A percentile compares a stretch with the other conserved stretches of the same genome.
Conservation (phyloP, 2,329 filamentous ascomycete species). For the Cercospora zeina region DNA sequence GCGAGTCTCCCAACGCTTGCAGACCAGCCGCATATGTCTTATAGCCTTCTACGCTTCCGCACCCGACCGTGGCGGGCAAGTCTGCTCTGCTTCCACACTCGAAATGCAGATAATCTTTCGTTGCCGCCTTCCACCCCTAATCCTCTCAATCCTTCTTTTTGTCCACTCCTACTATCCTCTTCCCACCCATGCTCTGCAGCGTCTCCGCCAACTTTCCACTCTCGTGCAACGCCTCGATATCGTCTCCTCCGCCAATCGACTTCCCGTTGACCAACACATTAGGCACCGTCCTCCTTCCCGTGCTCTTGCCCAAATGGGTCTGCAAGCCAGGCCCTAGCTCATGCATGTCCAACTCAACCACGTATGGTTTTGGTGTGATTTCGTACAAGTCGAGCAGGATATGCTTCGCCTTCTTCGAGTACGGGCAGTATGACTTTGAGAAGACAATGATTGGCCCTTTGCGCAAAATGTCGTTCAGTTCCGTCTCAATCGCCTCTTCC, state of each 20-base stretch:
- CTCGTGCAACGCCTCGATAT: conserved; percentile 67
- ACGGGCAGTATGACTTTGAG: conserved; percentile 90
- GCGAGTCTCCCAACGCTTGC: no score
- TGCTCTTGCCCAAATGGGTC: conserved; percentile 67
- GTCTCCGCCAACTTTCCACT: conserved; percentile 67
- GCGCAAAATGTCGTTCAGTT: conserved; percentile 78
- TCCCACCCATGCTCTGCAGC: conserved; percentile 72
- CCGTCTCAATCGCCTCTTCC: conserved; percentile 65
- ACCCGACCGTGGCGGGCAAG: no score
- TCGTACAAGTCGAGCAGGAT: conserved; percentile 81
- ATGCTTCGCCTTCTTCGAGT: conserved; percentile 79
- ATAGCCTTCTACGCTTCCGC: no score
- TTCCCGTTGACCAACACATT: conserved; percentile 86
- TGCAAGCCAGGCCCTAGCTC: conserved; percentile 71
- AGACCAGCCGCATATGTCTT: no score
- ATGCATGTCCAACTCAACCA: conserved; percentile 88
- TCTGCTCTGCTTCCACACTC: background rate
- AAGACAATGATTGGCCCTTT: conserved; percentile 89
- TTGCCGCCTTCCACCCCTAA: background rate
- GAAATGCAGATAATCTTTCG: background rate
- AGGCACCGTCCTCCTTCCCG: conserved; percentile 81
- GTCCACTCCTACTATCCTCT: conserved; percentile 53
- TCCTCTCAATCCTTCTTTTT: conserved; percentile 17
- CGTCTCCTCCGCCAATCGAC: conserved; percentile 88
- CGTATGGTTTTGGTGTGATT: conserved; percentile 77